Evolutionary conservation across 345 rosid species (phyloP).

Genomic region (Euclidium syriacum): DNA sequence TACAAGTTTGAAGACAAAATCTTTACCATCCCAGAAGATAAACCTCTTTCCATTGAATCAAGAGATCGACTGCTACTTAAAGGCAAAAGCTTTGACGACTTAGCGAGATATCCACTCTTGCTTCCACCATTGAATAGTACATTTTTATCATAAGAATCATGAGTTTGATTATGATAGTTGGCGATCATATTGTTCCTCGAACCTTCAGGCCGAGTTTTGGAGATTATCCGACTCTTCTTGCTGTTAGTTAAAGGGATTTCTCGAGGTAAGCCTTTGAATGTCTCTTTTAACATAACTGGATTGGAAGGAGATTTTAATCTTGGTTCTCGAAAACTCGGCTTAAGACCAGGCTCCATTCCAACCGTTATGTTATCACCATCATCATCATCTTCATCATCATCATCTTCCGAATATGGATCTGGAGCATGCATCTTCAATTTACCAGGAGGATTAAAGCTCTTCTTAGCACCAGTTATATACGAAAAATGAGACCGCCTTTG

Average conservation of each 20-base stretch:
- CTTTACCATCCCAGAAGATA: constrained; percentile 38
- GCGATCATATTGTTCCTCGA: constrained; percentile 37
- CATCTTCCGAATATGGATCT: constrained; percentile 42
- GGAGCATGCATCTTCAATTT: constrained; percentile 36
- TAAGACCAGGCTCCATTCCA: constrained; percentile 40
- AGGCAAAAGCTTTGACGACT: constrained; percentile 37
- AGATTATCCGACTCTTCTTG: constrained; percentile 36
- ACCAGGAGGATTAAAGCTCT: constrained; percentile 42
- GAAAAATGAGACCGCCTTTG: constrained; percentile 42
- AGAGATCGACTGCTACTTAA: constrained; percentile 36
- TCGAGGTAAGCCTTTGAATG: constrained; percentile 38
- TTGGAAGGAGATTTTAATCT: constrained; percentile 38
- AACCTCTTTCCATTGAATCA: constrained; percentile 41
- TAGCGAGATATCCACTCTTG: constrained; percentile 36
- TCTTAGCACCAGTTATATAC: constrained; percentile 41
- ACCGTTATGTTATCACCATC: constrained; percentile 14
- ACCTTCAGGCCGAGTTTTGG: constrained; percentile 44
- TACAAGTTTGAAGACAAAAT: constrained; percentile 23
- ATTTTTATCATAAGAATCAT: constrained; percentile 28
- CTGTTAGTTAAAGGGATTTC: constrained; percentile 34
- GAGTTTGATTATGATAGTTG: constrained; percentile 34
- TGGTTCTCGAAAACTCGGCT: constrained; percentile 35
- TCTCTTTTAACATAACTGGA: constrained; percentile 34
- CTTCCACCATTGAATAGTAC: constrained; percentile 30
- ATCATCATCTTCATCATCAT: constrained; percentile 24